A percentile compares a stretch with the other conserved stretches of the same genome.
phyloP scores from a whole-genome alignment of 768 basidiomycete genomes.

The Macrolepiota dolichaula region DNA sequence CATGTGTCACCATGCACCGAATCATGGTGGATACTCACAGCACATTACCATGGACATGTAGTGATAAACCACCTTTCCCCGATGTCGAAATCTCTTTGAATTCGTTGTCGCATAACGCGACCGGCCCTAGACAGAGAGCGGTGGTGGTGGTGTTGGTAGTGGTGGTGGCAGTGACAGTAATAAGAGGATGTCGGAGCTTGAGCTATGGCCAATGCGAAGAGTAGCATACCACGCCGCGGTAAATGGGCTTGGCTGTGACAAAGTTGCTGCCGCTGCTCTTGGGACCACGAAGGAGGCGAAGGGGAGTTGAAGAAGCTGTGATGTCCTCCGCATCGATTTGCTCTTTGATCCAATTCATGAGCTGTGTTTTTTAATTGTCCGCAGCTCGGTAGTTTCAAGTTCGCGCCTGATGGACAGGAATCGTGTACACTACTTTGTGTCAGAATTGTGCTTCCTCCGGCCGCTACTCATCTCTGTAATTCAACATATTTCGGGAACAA shows the following conservation, averaged over 20 bases:
- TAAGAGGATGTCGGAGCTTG: constrained; percentile 33
- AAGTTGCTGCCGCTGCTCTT: constrained; percentile 29
- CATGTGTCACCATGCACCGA: constrained; percentile 3
- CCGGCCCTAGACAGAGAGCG: background rate
- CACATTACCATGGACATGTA: background rate
- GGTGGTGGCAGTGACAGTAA: constrained; percentile 22
- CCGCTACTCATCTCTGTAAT: too few species aligned
- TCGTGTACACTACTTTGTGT: too few species aligned
- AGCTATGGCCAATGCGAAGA: constrained; percentile 54
- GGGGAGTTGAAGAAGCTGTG: background rate
- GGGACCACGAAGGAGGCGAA: constrained; percentile 10
- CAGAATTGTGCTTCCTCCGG: too few species aligned
- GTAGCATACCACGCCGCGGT: constrained; percentile 50
- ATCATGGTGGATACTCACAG: constrained; percentile 4
- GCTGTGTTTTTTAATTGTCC: too few species aligned
- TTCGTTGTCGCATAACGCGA: background rate
- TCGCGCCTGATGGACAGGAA: too few species aligned
- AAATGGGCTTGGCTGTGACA: constrained; percentile 61
- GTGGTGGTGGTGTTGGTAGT: constrained; percentile 24
- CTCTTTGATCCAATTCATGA: too few species aligned
- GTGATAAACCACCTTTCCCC: background rate
- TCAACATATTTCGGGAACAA: too few species aligned
- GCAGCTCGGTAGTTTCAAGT: too few species aligned
- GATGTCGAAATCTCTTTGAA: background rate
- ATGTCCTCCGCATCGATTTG: too few species aligned